Evolutionary conservation across 305 asterid species (phyloP).

Genomic region (Euphrasia arctica): DNA sequence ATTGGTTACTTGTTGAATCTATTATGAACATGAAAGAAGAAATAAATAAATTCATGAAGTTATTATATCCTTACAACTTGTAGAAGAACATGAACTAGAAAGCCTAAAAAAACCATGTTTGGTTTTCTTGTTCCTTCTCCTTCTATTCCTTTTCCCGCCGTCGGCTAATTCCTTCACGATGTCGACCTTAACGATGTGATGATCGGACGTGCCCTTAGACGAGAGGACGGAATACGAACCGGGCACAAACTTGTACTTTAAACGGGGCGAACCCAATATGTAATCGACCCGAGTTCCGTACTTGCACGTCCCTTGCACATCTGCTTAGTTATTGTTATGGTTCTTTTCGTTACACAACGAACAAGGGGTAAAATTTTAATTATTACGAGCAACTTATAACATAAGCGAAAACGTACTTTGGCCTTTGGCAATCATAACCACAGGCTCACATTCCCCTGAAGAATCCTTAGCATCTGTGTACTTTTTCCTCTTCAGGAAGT

Average conservation of each 20-base stretch:
- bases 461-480: slow-evolving; percentile 71
- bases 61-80: slow-evolving; percentile 25
- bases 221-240: slow-evolving; percentile 89
- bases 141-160: slow-evolving; percentile 9
- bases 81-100: slow-evolving; percentile 46
- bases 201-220: slow-evolving; percentile 94
- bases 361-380: neutral
- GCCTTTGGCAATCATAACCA: slow-evolving; percentile 92
- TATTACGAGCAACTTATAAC: no score
- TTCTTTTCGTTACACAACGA: neutral
- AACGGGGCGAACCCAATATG: slow-evolving; percentile 54
- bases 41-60: neutral
- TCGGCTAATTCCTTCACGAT: slow-evolving; percentile 39
- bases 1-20: no score
- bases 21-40: no score
- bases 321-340: no score
- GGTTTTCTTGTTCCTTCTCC: slow-evolving; percentile 34
- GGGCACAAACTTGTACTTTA: slow-evolving; percentile 65
- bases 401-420: slow-evolving; percentile 83
- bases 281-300: slow-evolving; percentile 96
- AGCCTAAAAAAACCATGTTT: slow-evolving; percentile 36
- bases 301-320: slow-evolving; percentile 95
- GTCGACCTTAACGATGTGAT: slow-evolving; percentile 86
- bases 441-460: slow-evolving; percentile 82
- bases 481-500: slow-evolving; percentile 57